These are phyloP conservation scores for Dryas integrifolia DNA, from an alignment of 331 rosid genomes.

Conservation along the genomic window DNA sequence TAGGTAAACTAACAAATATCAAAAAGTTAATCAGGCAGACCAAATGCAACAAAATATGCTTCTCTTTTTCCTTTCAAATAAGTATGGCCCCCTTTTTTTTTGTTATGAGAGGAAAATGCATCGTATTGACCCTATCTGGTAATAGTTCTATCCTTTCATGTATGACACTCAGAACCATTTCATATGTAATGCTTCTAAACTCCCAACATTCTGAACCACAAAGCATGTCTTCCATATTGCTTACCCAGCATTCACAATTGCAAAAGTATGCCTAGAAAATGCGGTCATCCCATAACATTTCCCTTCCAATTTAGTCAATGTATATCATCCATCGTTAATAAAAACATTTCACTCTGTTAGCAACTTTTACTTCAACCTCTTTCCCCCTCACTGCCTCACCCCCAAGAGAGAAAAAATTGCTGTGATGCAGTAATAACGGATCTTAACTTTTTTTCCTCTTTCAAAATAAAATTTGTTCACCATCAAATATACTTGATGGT, in stretches of 20 bases:
- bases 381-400: background rate
- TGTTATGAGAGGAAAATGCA: background rate
- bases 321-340: background rate
- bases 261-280: background rate
- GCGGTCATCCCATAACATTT: background rate
- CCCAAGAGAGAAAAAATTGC: background rate
- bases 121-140: background rate
- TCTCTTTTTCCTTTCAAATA: conserved; percentile 3
- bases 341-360: background rate
- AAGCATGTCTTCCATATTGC: background rate
- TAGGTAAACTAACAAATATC: background rate
- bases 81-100: background rate
- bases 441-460: background rate
- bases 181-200: background rate
- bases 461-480: background rate
- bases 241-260: background rate
- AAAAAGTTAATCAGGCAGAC: background rate
- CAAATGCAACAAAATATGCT: background rate
- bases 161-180: background rate
- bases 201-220: background rate
- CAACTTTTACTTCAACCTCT: background rate
- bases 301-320: too few species aligned
- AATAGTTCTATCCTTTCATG: background rate
- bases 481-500: background rate
- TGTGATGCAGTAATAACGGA: background rate